Percentiles rank a stretch among this genome's conserved stretches.
Conservation (phyloP, 345 rosid species). For the Balakata baccata region DNA sequence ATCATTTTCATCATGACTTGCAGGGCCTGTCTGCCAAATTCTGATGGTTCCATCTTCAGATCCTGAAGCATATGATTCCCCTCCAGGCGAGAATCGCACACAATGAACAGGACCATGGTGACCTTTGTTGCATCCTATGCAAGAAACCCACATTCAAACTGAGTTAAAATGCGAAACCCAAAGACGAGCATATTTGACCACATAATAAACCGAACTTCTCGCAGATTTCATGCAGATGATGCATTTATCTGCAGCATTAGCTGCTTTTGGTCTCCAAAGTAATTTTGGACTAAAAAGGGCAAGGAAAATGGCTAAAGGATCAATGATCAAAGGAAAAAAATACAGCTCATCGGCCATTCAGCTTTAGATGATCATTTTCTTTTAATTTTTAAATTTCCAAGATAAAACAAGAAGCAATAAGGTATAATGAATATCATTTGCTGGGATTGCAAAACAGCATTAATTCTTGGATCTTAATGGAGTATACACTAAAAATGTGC, state of each 20-base stretch:
- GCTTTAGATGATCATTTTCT: not conserved
- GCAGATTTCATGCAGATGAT: not conserved
- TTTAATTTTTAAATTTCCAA: no score
- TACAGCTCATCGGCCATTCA: not conserved
- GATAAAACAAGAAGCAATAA: not conserved
- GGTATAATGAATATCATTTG: not conserved
- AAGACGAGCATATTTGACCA: not conserved
- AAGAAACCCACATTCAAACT: no score
- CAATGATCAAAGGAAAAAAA: not conserved
- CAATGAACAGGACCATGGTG: conserved; percentile 99
- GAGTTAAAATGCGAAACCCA: not conserved
- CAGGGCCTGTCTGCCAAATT: conserved; percentile 55
- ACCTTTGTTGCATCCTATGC: conserved; percentile 92
- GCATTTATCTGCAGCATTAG: not conserved
- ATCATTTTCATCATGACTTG: conserved; percentile 22
- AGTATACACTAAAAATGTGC: not conserved
- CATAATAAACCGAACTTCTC: not conserved
- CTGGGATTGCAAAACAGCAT: not conserved
- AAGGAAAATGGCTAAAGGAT: not conserved
- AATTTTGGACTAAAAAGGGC: not conserved
- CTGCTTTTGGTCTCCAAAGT: not conserved
- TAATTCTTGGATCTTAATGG: not conserved
- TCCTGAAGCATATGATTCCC: conserved; percentile 91
- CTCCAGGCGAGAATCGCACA: conserved; percentile 87
- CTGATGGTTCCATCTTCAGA: conserved; percentile 92